These are phyloP conservation scores for Chlorella variabilis DNA, from an alignment of 163 green algal genomes.

Conservation along the genomic window DNA sequence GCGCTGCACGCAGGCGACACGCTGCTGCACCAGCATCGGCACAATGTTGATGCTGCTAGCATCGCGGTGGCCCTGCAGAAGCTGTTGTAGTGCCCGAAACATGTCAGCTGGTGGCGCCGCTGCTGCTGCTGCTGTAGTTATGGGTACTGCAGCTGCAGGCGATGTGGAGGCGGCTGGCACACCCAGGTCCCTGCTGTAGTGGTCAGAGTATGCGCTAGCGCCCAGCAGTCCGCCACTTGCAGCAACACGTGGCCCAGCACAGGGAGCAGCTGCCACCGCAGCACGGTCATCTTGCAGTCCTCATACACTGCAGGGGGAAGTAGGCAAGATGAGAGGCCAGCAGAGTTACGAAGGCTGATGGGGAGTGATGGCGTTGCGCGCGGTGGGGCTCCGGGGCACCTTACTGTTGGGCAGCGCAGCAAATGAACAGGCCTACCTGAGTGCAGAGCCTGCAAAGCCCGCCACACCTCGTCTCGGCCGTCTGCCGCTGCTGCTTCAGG, in stretches of 20 bases:
- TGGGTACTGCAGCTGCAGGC: neutral
- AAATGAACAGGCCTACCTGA: slow-evolving; percentile 48
- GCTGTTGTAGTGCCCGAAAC: slow-evolving; percentile 44
- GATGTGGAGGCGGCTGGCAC: neutral
- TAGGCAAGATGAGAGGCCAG: too few species aligned
- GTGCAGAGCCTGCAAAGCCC: slow-evolving; percentile 68
- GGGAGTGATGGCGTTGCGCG: too few species aligned
- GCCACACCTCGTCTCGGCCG: slow-evolving; percentile 39
- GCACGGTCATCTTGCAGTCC: slow-evolving; percentile 77
- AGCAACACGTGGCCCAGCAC: slow-evolving; percentile 53
- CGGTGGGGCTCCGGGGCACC: too few species aligned
- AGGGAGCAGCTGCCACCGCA: slow-evolving; percentile 62
- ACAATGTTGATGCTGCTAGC: neutral
- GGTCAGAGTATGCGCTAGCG: slow-evolving; percentile 61
- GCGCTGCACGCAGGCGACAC: slow-evolving; percentile 33
- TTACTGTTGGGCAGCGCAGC: too few species aligned
- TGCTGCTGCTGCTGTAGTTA: neutral
- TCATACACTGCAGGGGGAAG: slow-evolving; percentile 40
- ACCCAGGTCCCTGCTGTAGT: slow-evolving; percentile 76
- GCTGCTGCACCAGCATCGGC: slow-evolving; percentile 37
- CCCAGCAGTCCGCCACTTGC: slow-evolving; percentile 52
- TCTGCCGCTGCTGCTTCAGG: neutral
- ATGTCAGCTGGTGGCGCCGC: slow-evolving; percentile 32
- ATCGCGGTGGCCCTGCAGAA: slow-evolving; percentile 33
- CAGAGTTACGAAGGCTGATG: neutral